A percentile compares a stretch with the other conserved stretches of the same genome.
Evolutionary conservation across 2,329 filamentous ascomycete genomes (phyloP).

Genomic region (Raffaelea albimanens): DNA sequence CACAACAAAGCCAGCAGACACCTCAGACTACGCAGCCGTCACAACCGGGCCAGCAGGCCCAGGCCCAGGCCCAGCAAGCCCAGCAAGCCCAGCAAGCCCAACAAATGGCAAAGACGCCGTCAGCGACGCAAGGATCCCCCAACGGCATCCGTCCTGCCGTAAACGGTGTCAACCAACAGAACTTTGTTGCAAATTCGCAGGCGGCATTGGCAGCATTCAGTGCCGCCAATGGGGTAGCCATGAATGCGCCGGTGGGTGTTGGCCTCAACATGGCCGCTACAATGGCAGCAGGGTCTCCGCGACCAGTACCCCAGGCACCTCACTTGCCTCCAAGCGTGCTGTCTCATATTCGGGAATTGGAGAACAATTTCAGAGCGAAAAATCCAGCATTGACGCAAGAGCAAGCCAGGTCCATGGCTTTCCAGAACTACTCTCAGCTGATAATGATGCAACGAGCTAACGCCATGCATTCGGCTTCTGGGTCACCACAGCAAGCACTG

Average conservation of each 20-base stretch:
- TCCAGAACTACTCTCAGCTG: slow-evolving; percentile 36
- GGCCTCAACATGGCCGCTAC: slow-evolving; percentile 32
- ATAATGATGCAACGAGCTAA: slow-evolving; percentile 37
- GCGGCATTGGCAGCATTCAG: slow-evolving; percentile 43
- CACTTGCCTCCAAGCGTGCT: slow-evolving; percentile 37
- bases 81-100: slow-evolving; percentile 35
- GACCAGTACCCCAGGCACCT: slow-evolving; percentile 26
- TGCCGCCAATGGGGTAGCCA: slow-evolving; percentile 29
- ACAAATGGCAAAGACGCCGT: slow-evolving; percentile 13
- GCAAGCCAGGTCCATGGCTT: slow-evolving; percentile 39
- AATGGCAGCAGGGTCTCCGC: slow-evolving; percentile 32
- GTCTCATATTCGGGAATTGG: slow-evolving; percentile 40
- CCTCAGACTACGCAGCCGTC: no score
- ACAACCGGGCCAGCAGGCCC: slow-evolving; percentile 19
- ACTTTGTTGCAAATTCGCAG: slow-evolving; percentile 42
- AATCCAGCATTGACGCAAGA: slow-evolving; percentile 42
- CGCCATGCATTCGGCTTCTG: slow-evolving; percentile 47
- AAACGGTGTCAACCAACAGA: slow-evolving; percentile 39
- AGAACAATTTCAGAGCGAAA: slow-evolving; percentile 40
- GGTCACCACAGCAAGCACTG: slow-evolving; percentile 35
- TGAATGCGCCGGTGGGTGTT: slow-evolving; percentile 29
- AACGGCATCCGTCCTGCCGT: slow-evolving; percentile 25
- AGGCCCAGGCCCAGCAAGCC: slow-evolving; percentile 28
- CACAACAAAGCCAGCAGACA: slow-evolving; percentile 11
- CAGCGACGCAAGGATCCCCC: slow-evolving; percentile 22